Base-by-base conservation (phyloP, 805 yeast species). In the Ogataea nonfermentans region DNA sequence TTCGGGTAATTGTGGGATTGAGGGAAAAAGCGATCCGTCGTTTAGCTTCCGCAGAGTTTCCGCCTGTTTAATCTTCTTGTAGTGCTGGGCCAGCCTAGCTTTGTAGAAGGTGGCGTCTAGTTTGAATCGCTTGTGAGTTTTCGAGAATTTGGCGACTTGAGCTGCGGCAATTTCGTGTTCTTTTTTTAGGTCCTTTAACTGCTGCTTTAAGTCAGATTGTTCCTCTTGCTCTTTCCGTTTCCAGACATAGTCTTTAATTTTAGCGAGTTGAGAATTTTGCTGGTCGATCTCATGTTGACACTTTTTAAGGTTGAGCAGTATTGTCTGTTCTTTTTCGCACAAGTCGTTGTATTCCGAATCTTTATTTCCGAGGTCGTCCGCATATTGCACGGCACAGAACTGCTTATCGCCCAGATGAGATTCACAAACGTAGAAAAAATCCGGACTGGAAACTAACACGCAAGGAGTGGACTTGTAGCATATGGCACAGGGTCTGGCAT, bases 361-460 rank as follows among this genome's bases (percentile, higher is more conserved):
- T 48, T 36, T 44, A 4, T 36, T 45, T 2, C 45, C 43, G 4
- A 36, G 14, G 4, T 52, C 40, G n/a, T 65, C 68, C 2, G 65
- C 59, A 31, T 66, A 65, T 2, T 61, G 37, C 0, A 67, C 59
- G 2, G 44, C 50, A 32, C 75, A 71, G 50, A 73, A 76, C 25
- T 65, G 59, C 9, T 52, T 58, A 51, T 78, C 82, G 17, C 52
- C 52, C 32, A 77, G 55, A 55, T 78, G 83, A 4, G 59, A 37
- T 6, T 59, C 59, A 53, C 83, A 78, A 3, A 71, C 60, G 49
- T 75, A 76, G 51, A 78, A 73, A 63, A 74, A 76, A 52, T 77
- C 83, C 26, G 73, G 53, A 39, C 49, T 24, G 2, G 76, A 59
- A 6, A 78, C 56, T 23, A 78, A 52, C 9, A 77, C 82, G 0